Conservation (phyloP, 2,329 filamentous ascomycete species). For the Pseudocercospora musae region DNA sequence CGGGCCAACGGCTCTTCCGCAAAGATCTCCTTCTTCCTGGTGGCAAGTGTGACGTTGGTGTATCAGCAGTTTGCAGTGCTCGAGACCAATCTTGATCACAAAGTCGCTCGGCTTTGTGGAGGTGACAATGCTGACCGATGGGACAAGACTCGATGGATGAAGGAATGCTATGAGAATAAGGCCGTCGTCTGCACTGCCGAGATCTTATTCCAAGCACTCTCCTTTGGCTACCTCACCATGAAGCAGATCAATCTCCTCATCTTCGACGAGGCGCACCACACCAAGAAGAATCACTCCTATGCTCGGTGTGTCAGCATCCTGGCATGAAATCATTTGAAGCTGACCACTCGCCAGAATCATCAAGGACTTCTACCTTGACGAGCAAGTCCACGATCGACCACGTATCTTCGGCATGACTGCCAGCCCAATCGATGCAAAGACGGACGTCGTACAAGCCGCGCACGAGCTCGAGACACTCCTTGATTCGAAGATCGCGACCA, state of each 20-base stretch:
- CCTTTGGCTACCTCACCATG: conserved; percentile 76
- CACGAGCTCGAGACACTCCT: conserved; percentile 70
- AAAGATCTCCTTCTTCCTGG: conserved; percentile 80
- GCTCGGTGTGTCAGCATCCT: conserved; percentile 52
- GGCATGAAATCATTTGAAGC: background rate
- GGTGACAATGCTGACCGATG: conserved; percentile 61
- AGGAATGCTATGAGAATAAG: conserved; percentile 63
- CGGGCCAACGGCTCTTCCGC: conserved; percentile 58
- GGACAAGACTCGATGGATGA: conserved; percentile 58
- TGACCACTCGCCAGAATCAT: conserved; percentile 59
- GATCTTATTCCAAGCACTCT: conserved; percentile 73
- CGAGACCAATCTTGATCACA: conserved; percentile 73
- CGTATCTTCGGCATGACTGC: conserved; percentile 95
- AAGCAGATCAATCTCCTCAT: conserved; percentile 82
- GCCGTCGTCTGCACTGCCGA: conserved; percentile 91
- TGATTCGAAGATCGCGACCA: conserved; percentile 79
- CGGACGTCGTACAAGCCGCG: conserved; percentile 65
- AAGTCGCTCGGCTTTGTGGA: conserved; percentile 72
- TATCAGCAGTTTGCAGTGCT: conserved; percentile 86
- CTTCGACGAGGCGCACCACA: conserved; percentile 94
- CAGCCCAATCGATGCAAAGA: conserved; percentile 82
- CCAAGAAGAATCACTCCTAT: conserved; percentile 91
- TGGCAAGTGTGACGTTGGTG: conserved; percentile 80
- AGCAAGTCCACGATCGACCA: conserved; percentile 54
- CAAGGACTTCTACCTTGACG: conserved; percentile 72